Conservation (phyloP, 2,329 filamentous ascomycete species). For the Ophiocordyceps camponoti-leonardi region DNA sequence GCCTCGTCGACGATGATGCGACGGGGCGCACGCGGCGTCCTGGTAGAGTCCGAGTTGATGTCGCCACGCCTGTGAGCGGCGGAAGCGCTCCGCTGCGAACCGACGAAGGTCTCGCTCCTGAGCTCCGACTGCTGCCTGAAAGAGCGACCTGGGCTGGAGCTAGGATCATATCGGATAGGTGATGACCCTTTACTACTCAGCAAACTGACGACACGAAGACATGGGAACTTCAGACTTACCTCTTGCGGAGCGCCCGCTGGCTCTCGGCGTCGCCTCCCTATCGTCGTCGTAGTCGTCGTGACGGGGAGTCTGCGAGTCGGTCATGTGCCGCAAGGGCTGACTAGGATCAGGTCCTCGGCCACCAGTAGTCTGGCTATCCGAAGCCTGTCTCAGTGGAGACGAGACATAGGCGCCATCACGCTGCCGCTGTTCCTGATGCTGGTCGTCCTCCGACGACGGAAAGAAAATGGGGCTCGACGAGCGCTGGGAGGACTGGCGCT, state of each 20-base stretch:
- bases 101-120: conserved; percentile 70
- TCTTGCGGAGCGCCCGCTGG: conserved; percentile 40
- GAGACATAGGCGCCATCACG: conserved; percentile 22
- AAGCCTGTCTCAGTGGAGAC: conserved; percentile 39
- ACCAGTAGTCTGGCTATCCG: conserved; percentile 34
- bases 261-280: conserved; percentile 54
- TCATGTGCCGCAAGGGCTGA: conserved; percentile 42
- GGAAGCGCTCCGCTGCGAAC: conserved; percentile 41
- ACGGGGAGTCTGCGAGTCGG: conserved; percentile 34
- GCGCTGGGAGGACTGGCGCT: conserved; percentile 30
- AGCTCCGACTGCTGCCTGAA: conserved; percentile 50
- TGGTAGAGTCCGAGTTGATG: conserved; percentile 64
- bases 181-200: conserved; percentile 55
- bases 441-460: conserved; percentile 25
- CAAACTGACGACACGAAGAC: too few relatives aligned
- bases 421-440: conserved; percentile 5
- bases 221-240: conserved; percentile 28
- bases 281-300: conserved; percentile 27
- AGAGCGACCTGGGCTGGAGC: conserved; percentile 64
- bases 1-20: conserved; percentile 42
- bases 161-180: conserved; percentile 77
- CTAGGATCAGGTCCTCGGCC: conserved; percentile 26
- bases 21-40: conserved; percentile 31
- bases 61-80: conserved; percentile 51
- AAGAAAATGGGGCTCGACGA: conserved; percentile 74